These are phyloP conservation scores for Pythium rhizo-oryzae DNA, from an alignment of 352 stramenopile genomes.

Conservation along the genomic window DNA sequence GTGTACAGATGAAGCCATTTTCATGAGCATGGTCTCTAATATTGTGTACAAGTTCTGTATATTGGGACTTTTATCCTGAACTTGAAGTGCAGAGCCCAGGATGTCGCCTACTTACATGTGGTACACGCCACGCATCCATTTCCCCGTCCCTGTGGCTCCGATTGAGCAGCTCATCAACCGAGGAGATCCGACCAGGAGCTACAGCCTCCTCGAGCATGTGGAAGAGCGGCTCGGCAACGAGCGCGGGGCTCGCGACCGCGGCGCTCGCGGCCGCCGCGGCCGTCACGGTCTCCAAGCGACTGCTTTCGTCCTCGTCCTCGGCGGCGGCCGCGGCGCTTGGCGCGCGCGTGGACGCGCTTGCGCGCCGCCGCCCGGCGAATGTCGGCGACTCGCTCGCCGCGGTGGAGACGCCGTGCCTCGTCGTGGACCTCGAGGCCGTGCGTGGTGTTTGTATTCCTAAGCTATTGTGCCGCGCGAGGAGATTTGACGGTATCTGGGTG, in stretches of 20 bases:
- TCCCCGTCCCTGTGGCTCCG: not conserved
- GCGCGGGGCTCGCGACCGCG: slow-evolving; percentile 11
- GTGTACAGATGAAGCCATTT: not conserved
- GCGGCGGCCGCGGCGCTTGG: not conserved
- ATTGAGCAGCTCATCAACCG: not conserved
- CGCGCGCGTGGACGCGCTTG: slow-evolving; percentile 15
- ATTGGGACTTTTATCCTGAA: not conserved
- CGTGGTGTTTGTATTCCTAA: too few relatives aligned
- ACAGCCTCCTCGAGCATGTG: slow-evolving; percentile 9
- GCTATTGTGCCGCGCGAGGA: too few relatives aligned
- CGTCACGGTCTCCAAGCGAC: slow-evolving; percentile 11
- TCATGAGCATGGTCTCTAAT: too few relatives aligned
- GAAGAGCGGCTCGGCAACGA: slow-evolving; percentile 6
- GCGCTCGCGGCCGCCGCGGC: slow-evolving; percentile 16
- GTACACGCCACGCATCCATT: not conserved
- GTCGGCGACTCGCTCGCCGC: slow-evolving; percentile 41
- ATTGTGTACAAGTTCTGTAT: not conserved
- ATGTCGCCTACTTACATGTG: not conserved
- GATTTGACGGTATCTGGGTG: not conserved
- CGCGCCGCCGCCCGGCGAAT: slow-evolving; percentile 25
- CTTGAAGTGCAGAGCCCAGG: not conserved
- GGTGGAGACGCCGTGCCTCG: slow-evolving; percentile 67
- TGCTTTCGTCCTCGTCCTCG: not conserved
- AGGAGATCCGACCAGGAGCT: not conserved
- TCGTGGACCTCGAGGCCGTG: slow-evolving; percentile 65